Percentiles rank a stretch among this genome's conserved stretches.
Conservation (phyloP, 202 grass and related monocot genomes). For the Elaeis oleifera region DNA sequence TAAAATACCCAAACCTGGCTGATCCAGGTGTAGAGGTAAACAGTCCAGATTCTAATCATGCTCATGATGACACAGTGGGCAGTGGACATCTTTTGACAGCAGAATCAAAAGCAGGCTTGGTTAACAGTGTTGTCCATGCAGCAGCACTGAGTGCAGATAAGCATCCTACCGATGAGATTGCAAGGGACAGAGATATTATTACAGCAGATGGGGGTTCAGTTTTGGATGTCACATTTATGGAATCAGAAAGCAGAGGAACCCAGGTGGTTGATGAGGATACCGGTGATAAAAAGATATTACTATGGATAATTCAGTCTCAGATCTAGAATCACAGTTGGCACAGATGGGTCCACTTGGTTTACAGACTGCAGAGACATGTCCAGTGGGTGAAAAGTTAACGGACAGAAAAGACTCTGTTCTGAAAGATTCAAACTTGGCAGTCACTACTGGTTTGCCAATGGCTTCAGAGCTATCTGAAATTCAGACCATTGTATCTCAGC, state of each 20-base stretch:
- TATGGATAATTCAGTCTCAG: background rate
- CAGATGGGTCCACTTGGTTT: background rate
- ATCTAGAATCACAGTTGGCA: background rate
- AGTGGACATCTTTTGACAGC: background rate
- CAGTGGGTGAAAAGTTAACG: background rate
- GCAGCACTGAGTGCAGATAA: background rate
- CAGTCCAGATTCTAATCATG: background rate
- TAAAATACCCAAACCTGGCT: background rate
- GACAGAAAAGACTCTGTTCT: background rate
- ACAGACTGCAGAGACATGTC: background rate
- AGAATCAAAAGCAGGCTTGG: background rate
- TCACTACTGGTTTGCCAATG: background rate
- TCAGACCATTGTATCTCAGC: background rate
- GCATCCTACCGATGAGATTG: background rate
- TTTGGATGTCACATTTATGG: background rate
- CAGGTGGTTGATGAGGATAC: background rate
- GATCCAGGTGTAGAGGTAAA: background rate
- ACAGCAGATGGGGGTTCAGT: background rate
- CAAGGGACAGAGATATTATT: background rate
- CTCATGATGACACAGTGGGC: background rate
- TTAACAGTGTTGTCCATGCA: background rate
- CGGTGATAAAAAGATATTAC: background rate
- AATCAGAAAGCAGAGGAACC: background rate
- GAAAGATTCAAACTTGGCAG: background rate
- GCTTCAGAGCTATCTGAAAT: slow-evolving; percentile 7